Conservation (phyloP, 1,284 basidiomycete genomes). For the Stereum hirsutum region DNA sequence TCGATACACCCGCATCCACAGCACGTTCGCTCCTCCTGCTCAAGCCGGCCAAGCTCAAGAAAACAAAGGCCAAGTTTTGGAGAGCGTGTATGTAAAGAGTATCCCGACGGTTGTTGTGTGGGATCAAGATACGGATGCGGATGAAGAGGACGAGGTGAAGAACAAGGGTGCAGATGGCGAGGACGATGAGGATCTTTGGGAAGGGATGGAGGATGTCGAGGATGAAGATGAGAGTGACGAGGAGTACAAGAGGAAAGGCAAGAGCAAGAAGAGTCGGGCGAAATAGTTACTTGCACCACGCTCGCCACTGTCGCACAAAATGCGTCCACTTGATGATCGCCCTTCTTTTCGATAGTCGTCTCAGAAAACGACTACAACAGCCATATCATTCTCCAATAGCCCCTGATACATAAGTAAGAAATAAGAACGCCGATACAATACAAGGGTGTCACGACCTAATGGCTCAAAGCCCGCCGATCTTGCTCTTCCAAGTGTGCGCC, state of each 20-base stretch:
- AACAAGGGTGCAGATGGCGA: conserved; percentile 21
- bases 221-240: conserved; percentile 21
- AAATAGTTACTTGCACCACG: no score
- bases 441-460: not conserved
- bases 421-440: no score
- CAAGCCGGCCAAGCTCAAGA: conserved; percentile 45
- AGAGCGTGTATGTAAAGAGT: conserved; percentile 62
- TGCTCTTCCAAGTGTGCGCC: conserved; percentile 80
- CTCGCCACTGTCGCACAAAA: no score
- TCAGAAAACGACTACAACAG: no score
- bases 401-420: no score
- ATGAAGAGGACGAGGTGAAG: conserved; percentile 33
- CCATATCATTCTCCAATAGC: no score
- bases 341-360: no score
- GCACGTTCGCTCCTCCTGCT: conserved; percentile 44
- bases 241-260: conserved; percentile 12
- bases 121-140: conserved; percentile 31
- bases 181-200: conserved; percentile 39
- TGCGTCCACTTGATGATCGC: no score
- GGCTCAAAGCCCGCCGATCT: conserved; percentile 44
- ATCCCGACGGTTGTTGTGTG: conserved; percentile 53
- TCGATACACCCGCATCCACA: conserved; percentile 69
- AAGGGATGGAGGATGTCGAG: conserved; percentile 22
- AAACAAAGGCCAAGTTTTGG: conserved; percentile 56
- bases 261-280: conserved; percentile 3